Base-by-base conservation (phyloP, 2,329 filamentous ascomycete genomes). In the Sarocladiaceae sp. region DNA sequence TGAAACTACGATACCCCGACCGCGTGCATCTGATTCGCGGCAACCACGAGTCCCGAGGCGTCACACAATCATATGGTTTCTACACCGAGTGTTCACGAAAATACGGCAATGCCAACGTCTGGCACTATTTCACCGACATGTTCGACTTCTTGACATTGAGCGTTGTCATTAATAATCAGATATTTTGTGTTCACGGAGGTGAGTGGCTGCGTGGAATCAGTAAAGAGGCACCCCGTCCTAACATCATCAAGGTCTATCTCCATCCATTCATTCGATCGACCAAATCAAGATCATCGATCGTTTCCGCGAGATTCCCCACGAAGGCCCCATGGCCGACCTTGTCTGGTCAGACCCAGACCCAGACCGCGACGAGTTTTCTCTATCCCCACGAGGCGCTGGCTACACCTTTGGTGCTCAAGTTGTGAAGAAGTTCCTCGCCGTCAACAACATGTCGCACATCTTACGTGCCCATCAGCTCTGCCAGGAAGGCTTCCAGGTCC, bases 71-170 rank as follows among this genome's bases (percentile, higher is more conserved):
- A 21, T 98, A 98, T 66, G 93, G 93, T 46, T 98, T 98, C 70
- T 98, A 98, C 63, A 97, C 93, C 18, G 93, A 98, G 63, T 98
- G 93, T 67, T 89, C 86, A 16, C 84, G 93, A 54, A 98, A 98
- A 68, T 98, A 98, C 66, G 93, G 93, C 62, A 97, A 95, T 60
- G 89, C 93, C 51, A 96, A 93, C 57, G 93, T 98, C 18, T 98
- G 93, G 93, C 93, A 98, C 66, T 93, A 97, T 65, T 98, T 98
- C 62, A 98, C 93, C 53, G 93, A 98, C 69, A 97, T 98, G 90
- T 98, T 98, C 67, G 93, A 98, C 68, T 98, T 95, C 65, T 74
- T 98, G 51, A 97, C 91, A 6, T 73, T 98, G 46, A 95, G 88
- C 56, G 94, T 97, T 49, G 91, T 98, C 51, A 98, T 98, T 62